Evolutionary conservation across 2,329 filamentous ascomycete genomes (phyloP).

Genomic region (Niveomyces coronatus): DNA sequence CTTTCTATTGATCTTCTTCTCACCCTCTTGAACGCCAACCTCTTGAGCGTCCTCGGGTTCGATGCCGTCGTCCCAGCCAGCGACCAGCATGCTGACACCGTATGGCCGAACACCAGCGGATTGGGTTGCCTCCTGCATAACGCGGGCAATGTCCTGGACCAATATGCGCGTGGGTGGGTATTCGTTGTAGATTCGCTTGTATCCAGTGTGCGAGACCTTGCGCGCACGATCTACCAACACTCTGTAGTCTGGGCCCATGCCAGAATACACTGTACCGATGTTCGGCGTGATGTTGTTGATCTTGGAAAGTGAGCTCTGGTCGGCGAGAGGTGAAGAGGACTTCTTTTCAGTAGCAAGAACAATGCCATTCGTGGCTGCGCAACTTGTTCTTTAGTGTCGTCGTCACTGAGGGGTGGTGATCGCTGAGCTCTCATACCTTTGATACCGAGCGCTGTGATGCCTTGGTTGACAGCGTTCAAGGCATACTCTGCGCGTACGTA

Average conservation of each 20-base stretch:
- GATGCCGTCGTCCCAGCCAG: constrained; percentile 95
- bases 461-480: constrained; percentile 97
- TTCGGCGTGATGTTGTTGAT: constrained; percentile 97
- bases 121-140: constrained; percentile 98
- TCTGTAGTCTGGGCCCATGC: constrained; percentile 98
- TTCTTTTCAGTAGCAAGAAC: constrained; percentile 99
- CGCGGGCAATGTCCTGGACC: constrained; percentile 92
- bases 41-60: constrained; percentile 69
- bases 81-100: constrained; percentile 88
- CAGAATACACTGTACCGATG: constrained; percentile 99
- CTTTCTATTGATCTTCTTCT: constrained; percentile 71
- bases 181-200: constrained; percentile 99
- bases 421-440: constrained; percentile 57
- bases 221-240: constrained; percentile 95
- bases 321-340: constrained; percentile 93
- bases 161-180: constrained; percentile 99
- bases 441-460: constrained; percentile 95
- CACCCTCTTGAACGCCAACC: constrained; percentile 45
- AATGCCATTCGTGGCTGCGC: constrained; percentile 88
- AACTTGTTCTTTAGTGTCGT: constrained; percentile 13
- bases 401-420: background rate
- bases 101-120: constrained; percentile 95
- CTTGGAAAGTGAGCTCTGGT: constrained; percentile 89
- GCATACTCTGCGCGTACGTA: constrained; percentile 69
- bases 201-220: constrained; percentile 94